phyloP scores from a whole-genome alignment of 2,329 filamentous ascomycete genomes.

The Podosphaera aphanis region DNA sequence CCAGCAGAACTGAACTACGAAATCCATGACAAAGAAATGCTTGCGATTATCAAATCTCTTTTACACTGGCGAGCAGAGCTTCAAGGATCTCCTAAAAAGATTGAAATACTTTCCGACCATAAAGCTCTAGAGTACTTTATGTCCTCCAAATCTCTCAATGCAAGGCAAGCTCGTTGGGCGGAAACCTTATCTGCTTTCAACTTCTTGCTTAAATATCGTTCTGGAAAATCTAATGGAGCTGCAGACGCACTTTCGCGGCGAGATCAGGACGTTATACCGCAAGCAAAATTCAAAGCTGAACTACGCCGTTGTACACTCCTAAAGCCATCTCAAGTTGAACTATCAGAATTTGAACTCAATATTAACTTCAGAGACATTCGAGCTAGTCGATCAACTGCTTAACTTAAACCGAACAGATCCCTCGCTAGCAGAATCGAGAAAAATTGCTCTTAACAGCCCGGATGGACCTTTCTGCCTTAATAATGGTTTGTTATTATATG shows the following conservation, averaged over 20 bases:
- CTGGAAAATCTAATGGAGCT: neutral
- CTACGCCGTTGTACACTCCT: neutral
- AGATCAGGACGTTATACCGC: neutral
- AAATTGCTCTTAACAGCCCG: too few species aligned
- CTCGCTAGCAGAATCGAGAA: too few species aligned
- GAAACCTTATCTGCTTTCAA: neutral
- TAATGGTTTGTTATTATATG: neutral
- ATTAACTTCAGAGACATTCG: neutral
- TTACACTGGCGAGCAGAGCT: neutral
- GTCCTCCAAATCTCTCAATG: neutral
- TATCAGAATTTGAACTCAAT: neutral
- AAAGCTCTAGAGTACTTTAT: slow-evolving; percentile 1
- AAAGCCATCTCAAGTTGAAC: neutral
- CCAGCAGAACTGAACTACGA: neutral
- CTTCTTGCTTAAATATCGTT: neutral
- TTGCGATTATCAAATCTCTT: neutral
- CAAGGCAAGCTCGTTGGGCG: neutral
- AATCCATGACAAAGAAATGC: slow-evolving; percentile 1
- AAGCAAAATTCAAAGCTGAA: neutral
- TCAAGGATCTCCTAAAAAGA: neutral
- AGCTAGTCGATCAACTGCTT: neutral
- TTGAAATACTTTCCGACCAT: neutral
- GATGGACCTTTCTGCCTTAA: neutral
- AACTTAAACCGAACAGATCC: too few species aligned
- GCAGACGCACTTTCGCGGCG: neutral